Evolutionary conservation across 192 early-diverging fungal genomes (phyloP).

Genomic region (Entophlyctis helioformis): DNA sequence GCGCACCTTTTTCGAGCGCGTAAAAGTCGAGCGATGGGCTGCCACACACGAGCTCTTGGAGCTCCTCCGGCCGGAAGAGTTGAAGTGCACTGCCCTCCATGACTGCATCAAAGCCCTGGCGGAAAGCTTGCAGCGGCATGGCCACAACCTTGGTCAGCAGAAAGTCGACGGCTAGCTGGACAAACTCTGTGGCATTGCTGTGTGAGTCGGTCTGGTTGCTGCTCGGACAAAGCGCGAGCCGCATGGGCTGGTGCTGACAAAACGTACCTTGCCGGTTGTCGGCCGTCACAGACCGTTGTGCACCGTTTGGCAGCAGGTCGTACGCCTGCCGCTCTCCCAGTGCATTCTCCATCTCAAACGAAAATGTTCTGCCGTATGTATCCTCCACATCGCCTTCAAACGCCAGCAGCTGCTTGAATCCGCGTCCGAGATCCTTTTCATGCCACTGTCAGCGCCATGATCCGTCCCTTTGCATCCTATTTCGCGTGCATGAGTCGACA

Average conservation of each 20-base stretch:
- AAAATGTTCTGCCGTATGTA: slow-evolving; percentile 62
- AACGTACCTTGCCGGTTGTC: slow-evolving; percentile 54
- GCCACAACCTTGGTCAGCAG: slow-evolving; percentile 57
- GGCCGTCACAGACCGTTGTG: slow-evolving; percentile 46
- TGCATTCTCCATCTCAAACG: slow-evolving; percentile 55
- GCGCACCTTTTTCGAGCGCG: slow-evolving; percentile 61
- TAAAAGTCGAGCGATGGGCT: slow-evolving; percentile 73
- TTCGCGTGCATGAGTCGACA: too few relatives aligned
- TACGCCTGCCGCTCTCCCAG: slow-evolving; percentile 45
- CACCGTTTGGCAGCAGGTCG: slow-evolving; percentile 60
- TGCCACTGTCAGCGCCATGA: too few relatives aligned
- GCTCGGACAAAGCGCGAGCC: too few relatives aligned
- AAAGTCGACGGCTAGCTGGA: slow-evolving; percentile 69
- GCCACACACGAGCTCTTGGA: slow-evolving; percentile 82
- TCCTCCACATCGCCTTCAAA: slow-evolving; percentile 61
- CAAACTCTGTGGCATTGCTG: slow-evolving; percentile 64
- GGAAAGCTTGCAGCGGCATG: slow-evolving; percentile 68
- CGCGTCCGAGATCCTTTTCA: slow-evolving; percentile 50
- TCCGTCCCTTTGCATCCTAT: too few relatives aligned
- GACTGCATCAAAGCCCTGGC: slow-evolving; percentile 70
- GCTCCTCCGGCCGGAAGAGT: slow-evolving; percentile 76
- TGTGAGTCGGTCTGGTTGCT: background rate
- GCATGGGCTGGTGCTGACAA: too few relatives aligned
- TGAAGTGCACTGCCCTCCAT: slow-evolving; percentile 76
- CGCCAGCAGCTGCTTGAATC: slow-evolving; percentile 54